Percentiles rank a stretch among this genome's conserved stretches.
Evolutionary conservation across 169 alveolate species (phyloP).

Genomic region (Plasmodium gonderi): DNA sequence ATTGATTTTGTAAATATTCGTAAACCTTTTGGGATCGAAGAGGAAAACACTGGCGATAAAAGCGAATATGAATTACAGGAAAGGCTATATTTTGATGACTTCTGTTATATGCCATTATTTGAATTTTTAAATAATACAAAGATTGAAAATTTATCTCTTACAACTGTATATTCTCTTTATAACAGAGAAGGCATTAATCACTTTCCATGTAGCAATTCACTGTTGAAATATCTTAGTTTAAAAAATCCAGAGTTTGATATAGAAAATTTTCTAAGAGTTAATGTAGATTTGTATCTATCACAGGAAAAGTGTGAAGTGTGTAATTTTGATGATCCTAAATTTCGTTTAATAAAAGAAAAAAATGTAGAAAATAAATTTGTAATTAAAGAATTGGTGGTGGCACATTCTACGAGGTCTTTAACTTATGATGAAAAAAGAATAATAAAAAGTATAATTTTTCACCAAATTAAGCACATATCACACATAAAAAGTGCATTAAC

Average conservation of each 20-base stretch:
- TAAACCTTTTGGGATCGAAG: slow-evolving; percentile 11
- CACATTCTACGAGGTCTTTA: background rate
- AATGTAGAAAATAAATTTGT: background rate
- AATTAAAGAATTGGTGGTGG: background rate
- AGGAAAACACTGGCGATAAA: background rate
- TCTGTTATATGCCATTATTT: background rate
- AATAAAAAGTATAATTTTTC: background rate
- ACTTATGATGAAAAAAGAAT: background rate
- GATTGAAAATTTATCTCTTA: slow-evolving; percentile 13
- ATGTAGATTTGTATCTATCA: background rate
- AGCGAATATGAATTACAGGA: background rate
- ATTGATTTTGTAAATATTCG: background rate
- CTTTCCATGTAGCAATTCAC: background rate
- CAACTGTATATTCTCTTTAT: background rate
- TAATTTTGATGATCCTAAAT: background rate
- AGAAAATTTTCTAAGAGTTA: background rate
- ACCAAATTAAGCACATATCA: background rate
- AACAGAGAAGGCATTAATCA: background rate
- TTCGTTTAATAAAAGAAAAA: slow-evolving; percentile 3
- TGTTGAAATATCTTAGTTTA: slow-evolving; percentile 15
- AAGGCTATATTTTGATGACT: slow-evolving; percentile 18
- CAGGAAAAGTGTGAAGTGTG: background rate
- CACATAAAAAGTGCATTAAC: background rate
- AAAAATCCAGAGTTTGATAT: background rate
- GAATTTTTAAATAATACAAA: background rate